A percentile compares a stretch with the other conserved stretches of the same genome.
These are phyloP conservation scores for Melanomma pulvis-pyrius DNA, from an alignment of 495 filamentous ascomycete genomes.

Conservation along the genomic window DNA sequence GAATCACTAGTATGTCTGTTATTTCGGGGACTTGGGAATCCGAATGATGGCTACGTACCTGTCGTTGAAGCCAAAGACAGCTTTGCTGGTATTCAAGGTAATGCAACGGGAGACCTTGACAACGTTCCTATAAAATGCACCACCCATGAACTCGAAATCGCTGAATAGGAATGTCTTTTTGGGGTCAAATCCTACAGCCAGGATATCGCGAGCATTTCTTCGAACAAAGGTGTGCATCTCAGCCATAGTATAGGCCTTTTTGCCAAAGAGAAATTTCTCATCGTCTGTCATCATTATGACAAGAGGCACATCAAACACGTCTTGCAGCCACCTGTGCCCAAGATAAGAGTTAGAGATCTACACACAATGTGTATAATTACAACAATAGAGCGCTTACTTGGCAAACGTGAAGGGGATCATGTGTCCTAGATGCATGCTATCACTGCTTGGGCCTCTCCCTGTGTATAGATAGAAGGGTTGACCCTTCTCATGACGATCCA, in stretches of 20 bases:
- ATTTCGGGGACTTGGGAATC: too few species aligned
- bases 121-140: too few species aligned
- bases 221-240: slow-evolving; percentile 68
- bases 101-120: too few species aligned
- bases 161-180: slow-evolving; percentile 97
- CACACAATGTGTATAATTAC: not conserved
- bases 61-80: too few species aligned
- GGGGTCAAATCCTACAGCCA: slow-evolving; percentile 85
- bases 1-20: too few species aligned
- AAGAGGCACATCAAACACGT: slow-evolving; percentile 88
- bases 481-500: slow-evolving; percentile 83
- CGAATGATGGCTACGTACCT: too few species aligned
- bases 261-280: not conserved
- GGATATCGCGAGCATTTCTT: slow-evolving; percentile 85
- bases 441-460: slow-evolving; percentile 82
- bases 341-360: not conserved
- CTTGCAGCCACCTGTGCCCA: slow-evolving; percentile 67
- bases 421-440: slow-evolving; percentile 73
- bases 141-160: too few species aligned
- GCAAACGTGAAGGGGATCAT: slow-evolving; percentile 80
- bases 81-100: too few species aligned
- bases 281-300: slow-evolving; percentile 73
- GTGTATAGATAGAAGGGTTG: slow-evolving; percentile 93
- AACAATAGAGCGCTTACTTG: slow-evolving; percentile 55
- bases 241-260: slow-evolving; percentile 69